phyloP scores from a whole-genome alignment of 148 eudicot species.

The Vaccinium corymbosum region DNA sequence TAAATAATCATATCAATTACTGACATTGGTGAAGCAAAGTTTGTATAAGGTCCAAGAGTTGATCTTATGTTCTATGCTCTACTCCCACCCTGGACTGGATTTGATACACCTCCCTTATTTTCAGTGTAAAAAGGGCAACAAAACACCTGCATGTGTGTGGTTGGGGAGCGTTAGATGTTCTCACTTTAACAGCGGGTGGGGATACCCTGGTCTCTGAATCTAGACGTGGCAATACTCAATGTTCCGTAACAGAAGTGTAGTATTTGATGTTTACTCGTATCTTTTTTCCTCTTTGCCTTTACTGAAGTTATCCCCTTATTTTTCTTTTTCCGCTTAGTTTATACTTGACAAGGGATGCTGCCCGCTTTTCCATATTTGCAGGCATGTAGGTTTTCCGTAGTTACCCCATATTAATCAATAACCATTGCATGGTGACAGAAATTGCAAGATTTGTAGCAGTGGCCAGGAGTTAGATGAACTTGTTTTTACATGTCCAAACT shows the following conservation, averaged over 20 bases:
- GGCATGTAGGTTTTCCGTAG: neutral
- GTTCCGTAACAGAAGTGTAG: neutral
- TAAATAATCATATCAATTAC: neutral
- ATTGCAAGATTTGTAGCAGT: neutral
- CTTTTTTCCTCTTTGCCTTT: neutral
- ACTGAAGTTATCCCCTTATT: neutral
- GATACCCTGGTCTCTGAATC: neutral
- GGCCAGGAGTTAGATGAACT: neutral
- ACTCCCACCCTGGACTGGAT: neutral
- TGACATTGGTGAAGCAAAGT: neutral
- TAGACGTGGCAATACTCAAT: neutral
- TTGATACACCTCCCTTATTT: neutral
- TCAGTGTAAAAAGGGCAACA: neutral
- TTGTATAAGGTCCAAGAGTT: neutral
- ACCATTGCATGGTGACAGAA: neutral
- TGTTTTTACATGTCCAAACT: neutral
- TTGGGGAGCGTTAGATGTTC: neutral
- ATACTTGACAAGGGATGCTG: neutral
- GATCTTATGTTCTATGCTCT: neutral
- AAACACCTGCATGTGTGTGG: neutral
- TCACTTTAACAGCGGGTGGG: neutral
- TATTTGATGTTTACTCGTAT: neutral
- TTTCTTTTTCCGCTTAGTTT: neutral
- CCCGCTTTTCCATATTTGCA: neutral
- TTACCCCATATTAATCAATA: neutral